Evolutionary conservation across 371 early-diverging fungal genomes (phyloP), one percentile per base, ranked within the genome.

Genomic region (Mucor indicus): DNA sequence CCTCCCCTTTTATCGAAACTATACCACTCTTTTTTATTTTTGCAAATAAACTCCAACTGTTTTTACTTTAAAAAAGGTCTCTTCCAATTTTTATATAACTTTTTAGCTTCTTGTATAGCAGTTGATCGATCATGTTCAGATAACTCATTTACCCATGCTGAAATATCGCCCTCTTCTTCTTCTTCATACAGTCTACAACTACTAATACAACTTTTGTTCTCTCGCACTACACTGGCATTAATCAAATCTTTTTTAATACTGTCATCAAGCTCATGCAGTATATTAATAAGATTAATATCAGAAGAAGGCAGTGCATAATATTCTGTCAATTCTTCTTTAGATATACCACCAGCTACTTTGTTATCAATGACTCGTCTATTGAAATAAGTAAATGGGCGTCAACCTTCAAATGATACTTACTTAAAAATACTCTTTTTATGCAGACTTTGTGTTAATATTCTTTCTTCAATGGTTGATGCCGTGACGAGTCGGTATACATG

Each of bases 321-420:
- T 19, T 21, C 16, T 7, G n/a, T 29, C 3, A 55, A 22, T 1
- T 55, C 48, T 3, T 31, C 44, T 40, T 38, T 55, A 2, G 55
- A 48, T 9, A 55, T 31, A 9, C 10, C 39, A 1, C 25, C 4
- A 0, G 48, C 19, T 15, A 17, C 9, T 46, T 78, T 77, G 48
- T 83, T 79, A 57, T 88, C 89, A 2, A 88, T 70, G 2, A 84
- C 80, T 13, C 76, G 77, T 38, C 76, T 77, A 12, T 39, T 24
- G 4, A 27, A 27, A 41, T 23, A 3, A 13, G 9, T 22, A n/a
- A 0, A 41, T 76, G 70, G 1, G 80, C 41, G 52, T 80, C 77
- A 46, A 61, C 71, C 29, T 62, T 75, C 1, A 81, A 77, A 24
- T 69, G 79, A 38, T n/a, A n/a, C 15, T 46, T 61, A 65, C 69